Evolutionary conservation across 1,284 basidiomycete species (phyloP).

Genomic region (Phylloporus sp.): DNA sequence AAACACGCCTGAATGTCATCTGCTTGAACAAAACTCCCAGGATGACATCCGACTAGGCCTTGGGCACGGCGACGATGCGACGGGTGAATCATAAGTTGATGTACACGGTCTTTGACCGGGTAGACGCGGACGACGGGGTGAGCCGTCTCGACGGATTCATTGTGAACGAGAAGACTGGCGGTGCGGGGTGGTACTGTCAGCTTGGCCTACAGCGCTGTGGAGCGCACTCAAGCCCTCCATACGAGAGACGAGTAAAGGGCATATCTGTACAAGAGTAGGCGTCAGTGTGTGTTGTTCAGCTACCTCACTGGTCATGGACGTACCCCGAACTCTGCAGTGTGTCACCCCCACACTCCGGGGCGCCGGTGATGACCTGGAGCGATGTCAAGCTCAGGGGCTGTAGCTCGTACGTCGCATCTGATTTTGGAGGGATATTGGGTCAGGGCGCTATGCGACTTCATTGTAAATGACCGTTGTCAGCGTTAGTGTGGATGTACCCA

Average conservation of each 20-base stretch:
- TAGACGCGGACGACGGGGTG: conserved; percentile 78
- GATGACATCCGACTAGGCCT: conserved; percentile 80
- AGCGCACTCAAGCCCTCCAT: conserved; percentile 71
- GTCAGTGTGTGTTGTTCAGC: conserved; percentile 8
- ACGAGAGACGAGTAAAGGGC: conserved; percentile 76
- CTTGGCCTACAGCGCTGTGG: conserved; percentile 74
- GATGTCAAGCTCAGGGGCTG: conserved; percentile 79
- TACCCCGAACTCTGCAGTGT: conserved; percentile 75
- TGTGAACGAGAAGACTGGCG: conserved; percentile 69
- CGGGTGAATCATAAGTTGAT: conserved; percentile 79
- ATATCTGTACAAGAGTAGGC: conserved; percentile 48
- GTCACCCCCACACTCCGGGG: conserved; percentile 73
- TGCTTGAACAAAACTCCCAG: conserved; percentile 76
- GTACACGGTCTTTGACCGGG: conserved; percentile 80
- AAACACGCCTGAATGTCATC: conserved; percentile 76
- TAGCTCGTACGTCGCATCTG: conserved; percentile 78
- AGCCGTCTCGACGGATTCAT: conserved; percentile 72
- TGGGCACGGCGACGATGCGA: conserved; percentile 78
- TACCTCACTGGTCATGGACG: not conserved
- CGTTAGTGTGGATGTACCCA: conserved; percentile 15
- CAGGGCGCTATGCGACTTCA: conserved; percentile 72
- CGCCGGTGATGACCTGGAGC: conserved; percentile 69
- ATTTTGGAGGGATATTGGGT: conserved; percentile 74
- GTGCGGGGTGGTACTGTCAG: conserved; percentile 65
- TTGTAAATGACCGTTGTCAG: conserved; percentile 67